A percentile compares a stretch with the other conserved stretches of the same genome.
Evolutionary conservation across 2,329 filamentous ascomycete genomes (phyloP).

Genomic region (Phaeosphaeria sp.): DNA sequence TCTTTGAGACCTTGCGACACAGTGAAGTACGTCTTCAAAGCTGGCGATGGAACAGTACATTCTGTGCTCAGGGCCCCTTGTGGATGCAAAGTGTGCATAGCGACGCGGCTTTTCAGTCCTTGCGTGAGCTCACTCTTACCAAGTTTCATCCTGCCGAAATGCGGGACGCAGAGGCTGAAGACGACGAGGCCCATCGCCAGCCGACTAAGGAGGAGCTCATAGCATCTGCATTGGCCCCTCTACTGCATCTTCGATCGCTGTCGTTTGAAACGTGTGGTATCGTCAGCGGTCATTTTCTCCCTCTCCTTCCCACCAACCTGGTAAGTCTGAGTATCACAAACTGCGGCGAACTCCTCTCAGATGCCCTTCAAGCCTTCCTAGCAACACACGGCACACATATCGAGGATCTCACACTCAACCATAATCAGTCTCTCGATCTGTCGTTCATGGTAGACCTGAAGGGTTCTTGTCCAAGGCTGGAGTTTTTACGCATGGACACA

Average conservation of each 20-base stretch:
- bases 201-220: constrained; percentile 52
- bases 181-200: constrained; percentile 20
- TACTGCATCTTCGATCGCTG: constrained; percentile 71
- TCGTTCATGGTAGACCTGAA: constrained; percentile 74
- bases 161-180: constrained; percentile 10
- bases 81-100: constrained; percentile 57
- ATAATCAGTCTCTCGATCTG: constrained; percentile 81
- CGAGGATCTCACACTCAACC: constrained; percentile 71
- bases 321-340: constrained; percentile 76
- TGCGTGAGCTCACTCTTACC: constrained; percentile 44
- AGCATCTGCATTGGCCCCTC: constrained; percentile 59
- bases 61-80: constrained; percentile 45
- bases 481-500: constrained; percentile 77
- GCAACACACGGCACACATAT: constrained; percentile 71
- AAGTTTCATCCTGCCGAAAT: constrained; percentile 39
- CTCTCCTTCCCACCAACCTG: constrained; percentile 70
- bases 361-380: constrained; percentile 71
- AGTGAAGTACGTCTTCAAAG: constrained; percentile 54
- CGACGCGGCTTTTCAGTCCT: constrained; percentile 45
- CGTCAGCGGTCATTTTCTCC: constrained; percentile 72
- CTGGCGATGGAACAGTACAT: constrained; percentile 65
- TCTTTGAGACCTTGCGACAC: constrained; percentile 70
- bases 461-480: constrained; percentile 71
- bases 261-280: constrained; percentile 78
- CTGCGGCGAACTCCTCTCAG: constrained; percentile 76